Evolutionary conservation across 371 early-diverging fungal species (phyloP).

Genomic region (Rhizopus sp.): DNA sequence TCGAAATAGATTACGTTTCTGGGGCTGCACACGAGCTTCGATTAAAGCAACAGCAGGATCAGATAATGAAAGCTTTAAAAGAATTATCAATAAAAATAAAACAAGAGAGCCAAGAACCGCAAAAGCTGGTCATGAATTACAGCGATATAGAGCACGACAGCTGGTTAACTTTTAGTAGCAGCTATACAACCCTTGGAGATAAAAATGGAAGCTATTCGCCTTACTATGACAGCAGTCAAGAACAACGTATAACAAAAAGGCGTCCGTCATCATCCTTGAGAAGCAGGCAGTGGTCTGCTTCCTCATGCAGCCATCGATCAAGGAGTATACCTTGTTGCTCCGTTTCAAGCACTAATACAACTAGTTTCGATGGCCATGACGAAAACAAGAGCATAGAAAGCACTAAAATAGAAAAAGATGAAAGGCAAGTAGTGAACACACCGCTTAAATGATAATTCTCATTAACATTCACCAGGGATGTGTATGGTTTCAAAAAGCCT

Average conservation of each 20-base stretch:
- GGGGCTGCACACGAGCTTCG: constrained; percentile 14
- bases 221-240: neutral
- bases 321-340: too few species aligned
- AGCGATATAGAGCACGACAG: too few species aligned
- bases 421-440: too few species aligned
- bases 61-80: constrained; percentile 18
- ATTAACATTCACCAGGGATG: constrained; percentile 42
- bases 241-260: neutral
- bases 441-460: neutral
- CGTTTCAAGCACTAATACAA: too few species aligned
- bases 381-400: too few species aligned
- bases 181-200: neutral
- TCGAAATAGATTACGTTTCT: constrained; percentile 18
- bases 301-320: neutral
- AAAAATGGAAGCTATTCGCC: neutral
- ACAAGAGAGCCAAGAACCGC: neutral
- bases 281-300: neutral
- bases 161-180: neutral
- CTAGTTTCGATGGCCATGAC: too few species aligned
- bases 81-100: constrained; percentile 12
- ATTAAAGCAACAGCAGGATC: constrained; percentile 20
- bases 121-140: too few species aligned
- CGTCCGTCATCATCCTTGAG: neutral
- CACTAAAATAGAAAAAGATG: neutral
- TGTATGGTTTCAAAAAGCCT: constrained; percentile 65